These are phyloP conservation scores for Podaxis pistillaris DNA, from an alignment of 768 basidiomycete species.

Conservation along the genomic window DNA sequence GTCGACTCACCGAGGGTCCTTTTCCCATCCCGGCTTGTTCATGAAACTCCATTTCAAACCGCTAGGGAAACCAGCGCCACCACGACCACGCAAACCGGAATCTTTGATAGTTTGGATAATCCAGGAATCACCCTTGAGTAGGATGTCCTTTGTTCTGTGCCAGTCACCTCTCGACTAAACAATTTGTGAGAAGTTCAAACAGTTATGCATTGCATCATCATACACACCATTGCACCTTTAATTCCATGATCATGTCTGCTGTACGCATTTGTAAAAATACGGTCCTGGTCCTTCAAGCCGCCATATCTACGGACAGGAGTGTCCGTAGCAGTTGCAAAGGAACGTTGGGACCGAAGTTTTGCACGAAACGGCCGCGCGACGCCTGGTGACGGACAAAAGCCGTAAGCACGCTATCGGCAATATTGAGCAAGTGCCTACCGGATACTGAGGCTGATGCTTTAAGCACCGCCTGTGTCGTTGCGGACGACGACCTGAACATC, in stretches of 20 bases:
- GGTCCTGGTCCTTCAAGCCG: conserved; percentile 91
- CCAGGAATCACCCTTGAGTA: conserved; percentile 95
- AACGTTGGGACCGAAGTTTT: conserved; percentile 36
- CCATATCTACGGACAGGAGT: conserved; percentile 91
- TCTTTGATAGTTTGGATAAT: conserved; percentile 96
- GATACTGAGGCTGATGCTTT: conserved; percentile 26
- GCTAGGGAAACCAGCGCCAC: conserved; percentile 95
- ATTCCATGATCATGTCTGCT: conserved; percentile 87
- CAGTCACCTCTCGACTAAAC: conserved; percentile 91
- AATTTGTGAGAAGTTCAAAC: conserved; percentile 1
- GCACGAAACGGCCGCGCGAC: conserved; percentile 31
- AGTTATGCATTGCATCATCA: not conserved
- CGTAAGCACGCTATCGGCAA: not conserved
- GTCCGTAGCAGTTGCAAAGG: conserved; percentile 75
- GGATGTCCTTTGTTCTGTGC: conserved; percentile 96
- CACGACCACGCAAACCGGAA: conserved; percentile 92
- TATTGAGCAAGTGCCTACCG: conserved; percentile 23
- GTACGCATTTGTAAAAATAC: conserved; percentile 91
- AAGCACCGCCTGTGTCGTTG: conserved; percentile 36
- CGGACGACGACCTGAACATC: conserved; percentile 34
- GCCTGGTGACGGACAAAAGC: conserved; percentile 18
- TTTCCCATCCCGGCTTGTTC: conserved; percentile 99
- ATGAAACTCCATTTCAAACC: conserved; percentile 98
- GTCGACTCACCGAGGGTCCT: conserved; percentile 69
- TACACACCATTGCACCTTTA: conserved; percentile 84